Percentiles rank a stretch among this genome's conserved stretches.
phyloP scores from a whole-genome alignment of 495 filamentous ascomycete genomes.

The Penicillium paxilli region DNA sequence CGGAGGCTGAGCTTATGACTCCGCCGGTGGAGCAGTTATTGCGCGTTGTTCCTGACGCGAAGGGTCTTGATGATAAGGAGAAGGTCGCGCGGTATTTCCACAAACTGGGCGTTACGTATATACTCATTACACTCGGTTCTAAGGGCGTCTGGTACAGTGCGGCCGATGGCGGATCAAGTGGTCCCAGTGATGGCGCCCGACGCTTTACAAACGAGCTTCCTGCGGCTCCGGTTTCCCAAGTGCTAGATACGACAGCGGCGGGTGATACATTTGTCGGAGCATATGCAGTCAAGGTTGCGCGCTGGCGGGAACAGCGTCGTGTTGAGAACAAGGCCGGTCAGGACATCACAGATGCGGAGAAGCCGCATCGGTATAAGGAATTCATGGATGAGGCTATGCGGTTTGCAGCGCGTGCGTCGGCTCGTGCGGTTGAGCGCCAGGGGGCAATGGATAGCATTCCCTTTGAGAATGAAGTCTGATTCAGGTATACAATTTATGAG shows the following conservation, averaged over 20 bases:
- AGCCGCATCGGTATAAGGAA: constrained; percentile 41
- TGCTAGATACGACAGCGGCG: constrained; percentile 91
- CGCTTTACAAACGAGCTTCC: constrained; percentile 42
- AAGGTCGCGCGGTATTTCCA: constrained; percentile 61
- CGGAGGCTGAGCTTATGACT: constrained; percentile 75
- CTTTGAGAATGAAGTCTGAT: constrained; percentile 75
- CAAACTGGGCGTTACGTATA: constrained; percentile 65
- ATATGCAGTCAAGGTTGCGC: constrained; percentile 69
- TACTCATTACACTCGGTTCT: constrained; percentile 80
- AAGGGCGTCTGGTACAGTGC: constrained; percentile 68
- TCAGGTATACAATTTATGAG: too few species aligned
- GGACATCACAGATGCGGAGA: constrained; percentile 41
- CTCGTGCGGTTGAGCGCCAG: constrained; percentile 69
- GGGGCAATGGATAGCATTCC: constrained; percentile 91
- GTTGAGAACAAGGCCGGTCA: constrained; percentile 32
- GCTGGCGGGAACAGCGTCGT: constrained; percentile 40
- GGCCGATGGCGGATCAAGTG: constrained; percentile 36
- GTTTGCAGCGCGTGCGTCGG: constrained; percentile 72
- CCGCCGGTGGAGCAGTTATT: constrained; percentile 37
- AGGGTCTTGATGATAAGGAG: constrained; percentile 47
- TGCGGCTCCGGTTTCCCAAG: constrained; percentile 61
- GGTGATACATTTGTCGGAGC: constrained; percentile 93
- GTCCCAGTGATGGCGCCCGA: constrained; percentile 33
- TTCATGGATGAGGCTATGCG: constrained; percentile 61
- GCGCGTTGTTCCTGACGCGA: constrained; percentile 35